A percentile compares a stretch with the other conserved stretches of the same genome.
These are phyloP conservation scores for Chloris gayana DNA, from an alignment of 176 grass and related monocot genomes.

Conservation along the genomic window DNA sequence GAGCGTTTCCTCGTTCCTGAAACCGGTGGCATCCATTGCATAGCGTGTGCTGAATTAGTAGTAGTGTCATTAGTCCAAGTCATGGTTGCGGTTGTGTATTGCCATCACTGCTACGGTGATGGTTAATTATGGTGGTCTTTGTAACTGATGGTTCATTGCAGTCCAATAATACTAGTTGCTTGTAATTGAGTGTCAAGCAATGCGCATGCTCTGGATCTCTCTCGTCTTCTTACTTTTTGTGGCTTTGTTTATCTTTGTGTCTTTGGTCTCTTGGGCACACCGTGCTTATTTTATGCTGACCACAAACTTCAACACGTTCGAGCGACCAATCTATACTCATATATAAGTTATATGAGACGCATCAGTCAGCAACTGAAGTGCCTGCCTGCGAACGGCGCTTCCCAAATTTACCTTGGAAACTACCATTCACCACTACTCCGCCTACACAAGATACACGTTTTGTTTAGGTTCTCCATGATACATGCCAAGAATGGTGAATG, in stretches of 20 bases:
- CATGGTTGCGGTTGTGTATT: constrained; percentile 11
- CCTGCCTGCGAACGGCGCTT: too few relatives aligned
- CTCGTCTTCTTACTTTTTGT: not conserved
- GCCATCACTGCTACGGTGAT: not conserved
- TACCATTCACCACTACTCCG: too few relatives aligned
- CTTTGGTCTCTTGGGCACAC: not conserved
- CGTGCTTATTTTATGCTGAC: not conserved
- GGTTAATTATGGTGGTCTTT: not conserved
- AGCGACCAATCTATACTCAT: not conserved
- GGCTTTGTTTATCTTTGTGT: not conserved
- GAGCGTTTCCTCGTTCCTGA: too few relatives aligned
- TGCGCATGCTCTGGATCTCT: not conserved
- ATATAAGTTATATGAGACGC: too few relatives aligned
- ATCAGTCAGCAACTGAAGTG: too few relatives aligned
- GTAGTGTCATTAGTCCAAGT: not conserved
- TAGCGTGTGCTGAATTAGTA: not conserved
- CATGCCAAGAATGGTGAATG: too few relatives aligned
- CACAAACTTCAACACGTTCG: not conserved
- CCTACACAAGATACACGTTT: not conserved
- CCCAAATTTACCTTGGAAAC: too few relatives aligned
- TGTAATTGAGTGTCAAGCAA: not conserved
- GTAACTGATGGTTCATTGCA: not conserved
- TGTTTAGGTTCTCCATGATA: not conserved
- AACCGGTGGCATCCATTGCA: not conserved
- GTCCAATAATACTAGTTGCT: not conserved